Base-by-base conservation (phyloP, 2,329 filamentous ascomycete species). In the Clonostachys solani region DNA sequence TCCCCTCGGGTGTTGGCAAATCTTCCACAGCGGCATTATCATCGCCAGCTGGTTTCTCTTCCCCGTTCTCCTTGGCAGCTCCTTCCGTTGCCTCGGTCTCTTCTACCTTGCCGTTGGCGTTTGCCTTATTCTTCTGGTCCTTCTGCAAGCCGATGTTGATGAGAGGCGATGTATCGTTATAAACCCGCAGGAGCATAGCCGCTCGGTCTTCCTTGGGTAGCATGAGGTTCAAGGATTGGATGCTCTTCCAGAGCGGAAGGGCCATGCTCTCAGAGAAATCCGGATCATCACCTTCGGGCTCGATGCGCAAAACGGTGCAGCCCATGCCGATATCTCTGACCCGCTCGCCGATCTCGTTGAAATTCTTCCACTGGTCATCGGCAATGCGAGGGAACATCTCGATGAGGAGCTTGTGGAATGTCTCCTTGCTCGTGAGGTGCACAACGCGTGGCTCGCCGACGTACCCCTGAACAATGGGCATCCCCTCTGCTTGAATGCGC, bases 371-470 rank as follows among this genome's bases (percentile, higher is more conserved):
- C 49, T 81, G 85, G 46, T 84, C 82, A 49, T 85, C 83, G 51
- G 83, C 77, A 50, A 97, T 84, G 63, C 90, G 92, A 45, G 92
- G 92, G 71, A 99, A 99, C 89, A 99, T 96, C 70, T 99, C 92
- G 46, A 92, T 85, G 43, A 99, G 80, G 18, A 99, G 80, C 60
- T 81, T 86, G 50, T 82, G 81, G 52, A 99, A 78, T 1, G 92
- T 97, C 55, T 86, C 80, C 71, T 89, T 86, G 64, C 87, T 84
- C 55, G 79, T 81, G 47, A 96, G 74, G 46, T 80, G 78, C 37
- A 99, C 80, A 10, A 92, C 80, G 16, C 94, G 81, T 46, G 83
- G 74, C 55, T 87, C 80, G 17, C 89, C 89, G 2, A 97, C 86
- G 78, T 95, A 97, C 23, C 89, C 88, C 61, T 96, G 88, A 35